Base-by-base conservation (phyloP, 2,329 filamentous ascomycete species). In the Neoascochyta sp. region DNA sequence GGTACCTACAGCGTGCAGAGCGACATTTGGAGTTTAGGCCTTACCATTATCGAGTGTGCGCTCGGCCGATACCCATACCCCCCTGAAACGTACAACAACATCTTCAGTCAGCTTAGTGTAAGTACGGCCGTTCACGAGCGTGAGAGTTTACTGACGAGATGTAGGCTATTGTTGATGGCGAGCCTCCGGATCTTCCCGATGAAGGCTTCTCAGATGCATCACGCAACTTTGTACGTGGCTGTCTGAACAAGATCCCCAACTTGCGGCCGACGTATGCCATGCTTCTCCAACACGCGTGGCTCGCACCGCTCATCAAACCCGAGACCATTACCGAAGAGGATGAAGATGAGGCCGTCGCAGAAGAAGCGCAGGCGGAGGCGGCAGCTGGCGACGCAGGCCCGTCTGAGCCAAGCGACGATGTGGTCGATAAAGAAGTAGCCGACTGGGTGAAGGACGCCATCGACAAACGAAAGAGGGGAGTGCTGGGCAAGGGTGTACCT, bases 1-100 rank as follows among this genome's bases (percentile, higher is more conserved):
- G 90, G 90, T 34, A 94, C 90, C 3, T 98, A 98, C 65, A 94
- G 86, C 60, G 92, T 98, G 21, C 92, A 96, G 65, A 95, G 87
- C 58, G 92, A 98, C 59, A 90, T 98, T 37, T 98, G 92, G 92
- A 95, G 87, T 63, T 66, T 98, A 47, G 92, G 92, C 10, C 64
- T 98, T 57, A 93, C 87, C 16, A 83, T 98, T 43, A 94, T 98
- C 50, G 92, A 98, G 64, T 96, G 90, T 62, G 90, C 90, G 14
- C 80, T 93, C 71, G 92, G 92, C 24, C 77, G 82, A 50, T 98
- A 98, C 62, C 92, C 92, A 1, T 98, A 98, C 54, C 90, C 92
- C 4, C 90, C 92, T 0, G 92, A 98, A 63, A 92, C 93, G 2
- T 96, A 93, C 46, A 92, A 90, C 60, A 96, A 95, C 56, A 98